phyloP scores from a whole-genome alignment of 768 basidiomycete genomes.

The Phylloporus scabripes region DNA sequence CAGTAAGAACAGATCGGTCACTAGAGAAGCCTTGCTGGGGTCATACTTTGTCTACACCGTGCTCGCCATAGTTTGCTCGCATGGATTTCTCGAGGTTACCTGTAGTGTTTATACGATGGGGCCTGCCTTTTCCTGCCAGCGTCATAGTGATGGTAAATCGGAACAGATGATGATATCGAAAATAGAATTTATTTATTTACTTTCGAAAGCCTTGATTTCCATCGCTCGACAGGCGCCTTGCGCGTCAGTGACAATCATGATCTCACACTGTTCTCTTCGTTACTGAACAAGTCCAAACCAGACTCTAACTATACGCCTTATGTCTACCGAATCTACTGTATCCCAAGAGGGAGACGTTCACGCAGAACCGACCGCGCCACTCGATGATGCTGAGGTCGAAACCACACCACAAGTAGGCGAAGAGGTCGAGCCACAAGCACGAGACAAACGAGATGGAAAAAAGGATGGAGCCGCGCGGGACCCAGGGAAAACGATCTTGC shows the following conservation, averaged over 20 bases:
- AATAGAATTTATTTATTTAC: background rate
- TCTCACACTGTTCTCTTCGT: background rate
- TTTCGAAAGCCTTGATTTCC: background rate
- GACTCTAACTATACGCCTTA: background rate
- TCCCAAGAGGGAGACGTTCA: slow-evolving; percentile 6
- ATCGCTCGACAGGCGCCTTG: too few relatives aligned
- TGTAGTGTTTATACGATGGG: slow-evolving; percentile 19
- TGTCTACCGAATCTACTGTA: slow-evolving; percentile 12
- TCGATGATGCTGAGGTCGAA: slow-evolving; percentile 13
- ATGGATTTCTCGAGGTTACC: slow-evolving; percentile 37
- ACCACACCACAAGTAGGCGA: background rate
- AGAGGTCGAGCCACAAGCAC: slow-evolving; percentile 7
- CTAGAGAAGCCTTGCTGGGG: background rate
- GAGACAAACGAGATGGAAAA: slow-evolving; percentile 15
- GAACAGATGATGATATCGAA: background rate
- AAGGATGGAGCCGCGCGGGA: slow-evolving; percentile 19
- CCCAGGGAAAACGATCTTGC: slow-evolving; percentile 68
- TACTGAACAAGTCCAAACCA: background rate
- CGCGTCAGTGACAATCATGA: background rate
- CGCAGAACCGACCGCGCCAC: slow-evolving; percentile 2
- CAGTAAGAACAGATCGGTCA: slow-evolving; percentile 1
- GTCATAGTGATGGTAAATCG: slow-evolving; percentile 7
- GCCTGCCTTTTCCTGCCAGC: slow-evolving; percentile 9
- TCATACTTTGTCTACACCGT: slow-evolving; percentile 57
- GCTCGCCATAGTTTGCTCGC: slow-evolving; percentile 45